These are phyloP conservation scores for Monilinia aucupariae DNA, from an alignment of 2,329 filamentous ascomycete genomes.

Conservation along the genomic window DNA sequence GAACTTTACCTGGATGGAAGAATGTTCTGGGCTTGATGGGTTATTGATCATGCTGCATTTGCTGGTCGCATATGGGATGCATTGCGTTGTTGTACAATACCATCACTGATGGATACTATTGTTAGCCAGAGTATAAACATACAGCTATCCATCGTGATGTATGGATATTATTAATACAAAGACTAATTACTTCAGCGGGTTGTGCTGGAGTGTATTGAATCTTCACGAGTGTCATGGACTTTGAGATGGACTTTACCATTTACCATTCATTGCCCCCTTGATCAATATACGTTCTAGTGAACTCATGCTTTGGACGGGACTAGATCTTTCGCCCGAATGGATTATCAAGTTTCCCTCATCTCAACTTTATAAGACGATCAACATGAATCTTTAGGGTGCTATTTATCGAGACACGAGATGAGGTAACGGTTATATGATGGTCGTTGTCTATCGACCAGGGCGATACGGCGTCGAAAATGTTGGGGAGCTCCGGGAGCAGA, in stretches of 20 bases:
- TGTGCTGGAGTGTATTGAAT: neutral
- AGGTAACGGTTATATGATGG: no score
- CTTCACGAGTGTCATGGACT: neutral
- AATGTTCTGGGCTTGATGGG: neutral
- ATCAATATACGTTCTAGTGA: neutral
- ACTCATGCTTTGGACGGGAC: neutral
- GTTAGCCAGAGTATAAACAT: neutral
- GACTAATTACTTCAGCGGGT: neutral
- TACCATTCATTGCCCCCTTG: neutral
- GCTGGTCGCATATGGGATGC: neutral
- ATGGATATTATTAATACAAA: neutral
- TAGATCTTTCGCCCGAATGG: neutral
- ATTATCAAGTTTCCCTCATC: neutral
- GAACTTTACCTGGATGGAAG: neutral
- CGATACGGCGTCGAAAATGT: no score
- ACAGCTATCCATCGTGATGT: neutral
- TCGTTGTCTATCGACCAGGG: no score
- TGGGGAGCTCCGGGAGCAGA: no score
- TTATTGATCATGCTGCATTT: neutral
- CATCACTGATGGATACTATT: neutral
- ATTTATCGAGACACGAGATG: no score
- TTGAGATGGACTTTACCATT: neutral
- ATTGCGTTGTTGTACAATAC: neutral
- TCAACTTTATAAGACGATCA: neutral
- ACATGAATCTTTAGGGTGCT: no score